These are phyloP conservation scores for Alloteropsis semialata DNA, from an alignment of 176 grass and related monocot species.

Conservation along the genomic window DNA sequence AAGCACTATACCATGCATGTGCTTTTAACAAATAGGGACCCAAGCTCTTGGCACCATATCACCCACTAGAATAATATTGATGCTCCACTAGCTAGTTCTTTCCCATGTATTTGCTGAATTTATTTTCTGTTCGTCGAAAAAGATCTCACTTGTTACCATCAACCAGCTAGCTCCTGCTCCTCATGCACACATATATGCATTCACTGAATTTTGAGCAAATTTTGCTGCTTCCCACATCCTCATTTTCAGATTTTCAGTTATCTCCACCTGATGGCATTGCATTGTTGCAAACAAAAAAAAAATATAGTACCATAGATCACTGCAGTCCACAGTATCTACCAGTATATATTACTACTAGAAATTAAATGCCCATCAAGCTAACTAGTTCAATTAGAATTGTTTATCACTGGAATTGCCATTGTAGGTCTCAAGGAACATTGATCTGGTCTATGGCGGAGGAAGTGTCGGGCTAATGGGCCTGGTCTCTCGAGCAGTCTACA, in stretches of 20 bases:
- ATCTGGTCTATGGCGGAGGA: conserved; percentile 64
- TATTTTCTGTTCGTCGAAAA: neutral
- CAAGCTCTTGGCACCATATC: neutral
- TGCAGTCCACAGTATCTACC: neutral
- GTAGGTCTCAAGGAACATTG: conserved; percentile 61
- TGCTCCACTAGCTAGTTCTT: neutral
- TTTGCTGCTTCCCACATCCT: neutral
- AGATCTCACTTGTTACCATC: neutral
- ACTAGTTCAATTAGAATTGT: neutral
- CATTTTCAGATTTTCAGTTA: neutral
- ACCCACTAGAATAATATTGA: neutral
- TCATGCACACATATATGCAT: neutral
- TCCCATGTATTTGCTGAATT: neutral
- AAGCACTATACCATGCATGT: neutral
- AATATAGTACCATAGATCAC: neutral
- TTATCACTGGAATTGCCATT: neutral
- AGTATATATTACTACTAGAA: neutral
- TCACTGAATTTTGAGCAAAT: neutral
- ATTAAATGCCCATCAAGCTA: neutral
- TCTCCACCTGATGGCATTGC: neutral
- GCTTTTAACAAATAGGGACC: neutral
- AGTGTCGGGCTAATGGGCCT: conserved; percentile 64
- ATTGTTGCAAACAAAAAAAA: neutral
- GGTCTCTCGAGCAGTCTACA: conserved; percentile 63
- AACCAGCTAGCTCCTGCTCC: neutral